Conservation (phyloP, 1,284 basidiomycete species). For the Tilletia caries region DNA sequence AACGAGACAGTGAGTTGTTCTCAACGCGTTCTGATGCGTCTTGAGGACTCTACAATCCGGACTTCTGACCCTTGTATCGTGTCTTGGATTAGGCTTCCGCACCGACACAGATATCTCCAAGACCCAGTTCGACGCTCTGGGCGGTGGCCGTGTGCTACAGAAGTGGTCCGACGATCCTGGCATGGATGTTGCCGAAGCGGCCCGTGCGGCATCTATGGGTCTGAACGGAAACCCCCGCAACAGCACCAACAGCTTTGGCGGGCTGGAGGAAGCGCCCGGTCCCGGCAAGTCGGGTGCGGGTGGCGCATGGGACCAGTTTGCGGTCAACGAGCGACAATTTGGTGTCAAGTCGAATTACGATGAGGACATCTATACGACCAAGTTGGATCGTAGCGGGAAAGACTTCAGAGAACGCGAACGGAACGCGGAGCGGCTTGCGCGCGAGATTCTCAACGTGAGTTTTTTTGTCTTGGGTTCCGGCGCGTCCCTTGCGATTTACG, state of each 20-base stretch:
- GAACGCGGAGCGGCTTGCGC: conserved; percentile 80
- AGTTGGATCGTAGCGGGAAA: conserved; percentile 75
- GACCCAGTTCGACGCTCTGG: conserved; percentile 28
- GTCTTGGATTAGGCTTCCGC: conserved; percentile 41
- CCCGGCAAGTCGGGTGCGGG: not conserved
- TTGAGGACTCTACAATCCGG: too few relatives aligned
- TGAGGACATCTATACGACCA: conserved; percentile 93
- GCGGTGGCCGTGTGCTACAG: conserved; percentile 34
- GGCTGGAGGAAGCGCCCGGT: not conserved
- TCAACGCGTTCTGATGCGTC: too few relatives aligned
- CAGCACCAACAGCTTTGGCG: not conserved
- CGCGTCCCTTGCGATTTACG: not conserved
- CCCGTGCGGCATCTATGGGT: conserved; percentile 15
- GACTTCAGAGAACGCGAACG: conserved; percentile 86
- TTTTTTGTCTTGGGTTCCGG: not conserved
- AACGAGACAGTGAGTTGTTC: conserved; percentile 22
- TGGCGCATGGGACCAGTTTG: conserved; percentile 89
- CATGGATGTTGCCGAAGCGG: conserved; percentile 29
- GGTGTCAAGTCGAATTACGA: conserved; percentile 88
- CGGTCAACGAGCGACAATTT: conserved; percentile 85
- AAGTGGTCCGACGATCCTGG: conserved; percentile 44
- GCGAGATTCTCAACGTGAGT: conserved; percentile 80
- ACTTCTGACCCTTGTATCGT: too few relatives aligned
- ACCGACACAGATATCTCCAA: conserved; percentile 47
- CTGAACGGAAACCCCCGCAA: conserved; percentile 1